Percentiles rank a stretch among this genome's conserved stretches.
phyloP scores from a whole-genome alignment of 305 asterid species.

The Fraxinus albicans region DNA sequence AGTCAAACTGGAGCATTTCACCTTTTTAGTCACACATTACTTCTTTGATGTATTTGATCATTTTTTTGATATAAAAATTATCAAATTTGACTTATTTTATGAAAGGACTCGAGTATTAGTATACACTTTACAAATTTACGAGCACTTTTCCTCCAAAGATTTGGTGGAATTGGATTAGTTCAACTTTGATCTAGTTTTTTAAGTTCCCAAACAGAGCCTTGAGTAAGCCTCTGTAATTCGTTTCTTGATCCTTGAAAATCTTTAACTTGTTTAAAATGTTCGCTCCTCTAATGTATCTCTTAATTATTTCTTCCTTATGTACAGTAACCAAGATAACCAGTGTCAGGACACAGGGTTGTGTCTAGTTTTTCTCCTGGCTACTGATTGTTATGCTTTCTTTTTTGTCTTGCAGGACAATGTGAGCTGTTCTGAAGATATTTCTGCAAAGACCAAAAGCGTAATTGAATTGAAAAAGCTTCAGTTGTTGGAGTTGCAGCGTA shows the following conservation, averaged over 20 bases:
- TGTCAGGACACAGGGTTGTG: constrained; percentile 5
- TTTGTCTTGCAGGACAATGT: constrained; percentile 65
- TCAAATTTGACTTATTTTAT: background rate
- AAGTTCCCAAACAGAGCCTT: background rate
- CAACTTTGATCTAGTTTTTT: background rate
- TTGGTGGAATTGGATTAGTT: background rate
- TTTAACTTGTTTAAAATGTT: constrained; percentile 1
- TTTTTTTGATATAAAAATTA: background rate
- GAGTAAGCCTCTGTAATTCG: background rate
- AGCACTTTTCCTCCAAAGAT: background rate
- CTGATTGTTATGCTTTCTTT: constrained; percentile 7
- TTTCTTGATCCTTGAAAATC: constrained; percentile 1
- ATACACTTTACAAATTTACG: background rate
- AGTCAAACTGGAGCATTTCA: background rate
- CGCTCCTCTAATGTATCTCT: background rate
- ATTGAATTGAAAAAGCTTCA: constrained; percentile 96
- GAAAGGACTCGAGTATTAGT: background rate
- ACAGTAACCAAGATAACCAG: background rate
- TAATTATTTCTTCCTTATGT: background rate
- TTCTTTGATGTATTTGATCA: constrained; percentile 2
- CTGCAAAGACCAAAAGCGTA: constrained; percentile 96
- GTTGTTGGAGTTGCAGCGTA: constrained; percentile 88
- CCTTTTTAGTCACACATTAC: constrained; percentile 2
- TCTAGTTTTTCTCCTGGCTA: constrained; percentile 7
- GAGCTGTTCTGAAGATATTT: constrained; percentile 86